Evolutionary conservation across 345 rosid genomes (phyloP).

Genomic region (Eucalyptus erythrocorys): DNA sequence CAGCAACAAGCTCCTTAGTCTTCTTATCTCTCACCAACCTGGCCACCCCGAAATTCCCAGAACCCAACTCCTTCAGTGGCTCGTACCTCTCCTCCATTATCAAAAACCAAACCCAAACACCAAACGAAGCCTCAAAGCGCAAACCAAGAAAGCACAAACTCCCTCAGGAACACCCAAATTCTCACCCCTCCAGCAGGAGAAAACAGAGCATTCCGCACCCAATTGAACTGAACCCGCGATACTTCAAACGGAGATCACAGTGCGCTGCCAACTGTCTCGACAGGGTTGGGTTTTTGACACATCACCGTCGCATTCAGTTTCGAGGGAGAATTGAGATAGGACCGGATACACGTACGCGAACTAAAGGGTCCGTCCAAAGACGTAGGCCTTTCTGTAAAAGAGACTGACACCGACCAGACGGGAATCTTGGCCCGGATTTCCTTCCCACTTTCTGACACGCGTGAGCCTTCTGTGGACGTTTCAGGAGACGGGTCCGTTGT

Average conservation of each 20-base stretch:
- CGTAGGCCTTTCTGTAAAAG: neutral
- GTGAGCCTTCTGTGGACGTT: neutral
- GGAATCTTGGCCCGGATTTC: neutral
- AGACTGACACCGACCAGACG: neutral
- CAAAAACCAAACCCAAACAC: neutral
- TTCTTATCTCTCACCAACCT: slow-evolving; percentile 74
- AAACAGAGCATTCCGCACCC: neutral
- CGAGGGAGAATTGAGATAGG: neutral
- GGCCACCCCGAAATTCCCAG: slow-evolving; percentile 92
- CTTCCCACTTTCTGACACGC: neutral
- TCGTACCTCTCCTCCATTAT: slow-evolving; percentile 61
- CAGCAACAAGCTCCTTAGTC: slow-evolving; percentile 81
- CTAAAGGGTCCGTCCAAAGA: neutral
- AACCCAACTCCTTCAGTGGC: slow-evolving; percentile 68
- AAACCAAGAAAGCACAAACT: neutral
- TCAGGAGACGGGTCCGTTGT: neutral
- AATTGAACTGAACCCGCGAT: neutral
- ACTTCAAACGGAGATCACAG: neutral
- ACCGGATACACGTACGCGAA: neutral
- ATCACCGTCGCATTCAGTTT: neutral
- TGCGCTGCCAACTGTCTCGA: neutral
- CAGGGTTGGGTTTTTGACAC: neutral
- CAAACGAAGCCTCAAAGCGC: neutral
- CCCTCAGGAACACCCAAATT: neutral
- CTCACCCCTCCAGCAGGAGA: neutral